phyloP scores from a whole-genome alignment of 2,329 filamentous ascomycete species.

The Fusarium bactridioides region DNA sequence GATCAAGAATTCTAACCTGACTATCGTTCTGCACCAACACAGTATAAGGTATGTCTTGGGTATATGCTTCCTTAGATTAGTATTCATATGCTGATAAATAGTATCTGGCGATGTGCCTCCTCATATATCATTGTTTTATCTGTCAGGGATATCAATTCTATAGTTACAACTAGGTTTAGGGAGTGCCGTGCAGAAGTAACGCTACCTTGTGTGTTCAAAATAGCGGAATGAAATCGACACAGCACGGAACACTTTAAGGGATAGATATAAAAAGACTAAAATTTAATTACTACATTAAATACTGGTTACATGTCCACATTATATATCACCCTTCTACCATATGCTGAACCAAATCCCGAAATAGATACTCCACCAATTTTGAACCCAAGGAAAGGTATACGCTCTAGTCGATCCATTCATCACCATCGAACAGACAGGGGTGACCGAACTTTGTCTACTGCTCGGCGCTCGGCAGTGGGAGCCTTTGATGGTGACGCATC shows the following conservation, averaged over 20 bases:
- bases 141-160: not conserved
- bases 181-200: not conserved
- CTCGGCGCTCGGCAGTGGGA: not conserved
- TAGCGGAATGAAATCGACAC: too few species aligned
- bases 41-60: not conserved
- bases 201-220: not conserved
- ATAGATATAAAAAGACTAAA: not conserved
- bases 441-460: constrained; percentile 18
- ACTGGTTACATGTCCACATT: constrained; percentile 18
- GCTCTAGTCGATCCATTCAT: not conserved
- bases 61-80: not conserved
- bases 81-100: not conserved
- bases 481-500: constrained; percentile 19
- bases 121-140: too few species aligned
- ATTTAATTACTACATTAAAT: constrained; percentile 19
- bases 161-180: too few species aligned
- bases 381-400: constrained; percentile 3
- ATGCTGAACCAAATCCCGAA: not conserved
- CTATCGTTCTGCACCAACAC: too few species aligned
- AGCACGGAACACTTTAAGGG: not conserved
- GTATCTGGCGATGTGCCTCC: not conserved
- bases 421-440: constrained; percentile 25
- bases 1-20: not conserved
- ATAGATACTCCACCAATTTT: constrained; percentile 1
- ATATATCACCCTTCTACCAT: not conserved